phyloP scores from a whole-genome alignment of 805 yeast genomes.

The Ogataea sp. region DNA sequence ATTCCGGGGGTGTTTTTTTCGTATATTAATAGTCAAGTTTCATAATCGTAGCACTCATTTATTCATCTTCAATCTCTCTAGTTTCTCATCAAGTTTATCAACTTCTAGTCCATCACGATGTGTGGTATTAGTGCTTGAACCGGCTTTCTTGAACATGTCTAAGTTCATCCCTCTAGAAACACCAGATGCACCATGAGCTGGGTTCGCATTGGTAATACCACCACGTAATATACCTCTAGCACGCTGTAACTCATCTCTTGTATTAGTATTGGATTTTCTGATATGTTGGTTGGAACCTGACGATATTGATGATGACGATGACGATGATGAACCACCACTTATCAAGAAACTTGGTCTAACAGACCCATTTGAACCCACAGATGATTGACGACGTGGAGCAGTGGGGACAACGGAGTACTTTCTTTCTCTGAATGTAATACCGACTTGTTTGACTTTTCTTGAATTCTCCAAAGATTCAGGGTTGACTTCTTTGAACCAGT shows the following conservation, averaged over 20 bases:
- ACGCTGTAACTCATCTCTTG: constrained; percentile 10
- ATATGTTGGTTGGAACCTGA: background rate
- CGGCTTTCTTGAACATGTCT: too few relatives aligned
- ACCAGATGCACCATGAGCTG: background rate
- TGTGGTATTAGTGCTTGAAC: too few relatives aligned
- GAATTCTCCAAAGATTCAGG: constrained; percentile 35
- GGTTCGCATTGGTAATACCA: too few relatives aligned
- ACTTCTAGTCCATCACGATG: background rate
- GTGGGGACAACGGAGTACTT: constrained; percentile 72
- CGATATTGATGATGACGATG: background rate
- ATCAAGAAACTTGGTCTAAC: background rate
- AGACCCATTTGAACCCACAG: background rate
- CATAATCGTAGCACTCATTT: too few relatives aligned
- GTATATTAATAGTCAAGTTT: too few relatives aligned
- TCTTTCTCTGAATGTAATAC: constrained; percentile 60
- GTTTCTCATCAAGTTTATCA: background rate
- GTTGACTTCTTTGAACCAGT: constrained; percentile 68
- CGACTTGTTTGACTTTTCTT: constrained; percentile 60
- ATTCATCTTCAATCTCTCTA: too few relatives aligned
- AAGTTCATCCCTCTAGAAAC: background rate
- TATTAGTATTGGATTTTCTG: constrained; percentile 7
- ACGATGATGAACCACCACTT: background rate
- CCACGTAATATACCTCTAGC: constrained; percentile 13
- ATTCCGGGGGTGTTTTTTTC: too few relatives aligned
- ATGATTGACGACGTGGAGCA: constrained; percentile 37